A percentile compares a stretch with the other conserved stretches of the same genome.
phyloP scores from a whole-genome alignment of 2,329 filamentous ascomycete genomes.

The Xylaria sp. region DNA sequence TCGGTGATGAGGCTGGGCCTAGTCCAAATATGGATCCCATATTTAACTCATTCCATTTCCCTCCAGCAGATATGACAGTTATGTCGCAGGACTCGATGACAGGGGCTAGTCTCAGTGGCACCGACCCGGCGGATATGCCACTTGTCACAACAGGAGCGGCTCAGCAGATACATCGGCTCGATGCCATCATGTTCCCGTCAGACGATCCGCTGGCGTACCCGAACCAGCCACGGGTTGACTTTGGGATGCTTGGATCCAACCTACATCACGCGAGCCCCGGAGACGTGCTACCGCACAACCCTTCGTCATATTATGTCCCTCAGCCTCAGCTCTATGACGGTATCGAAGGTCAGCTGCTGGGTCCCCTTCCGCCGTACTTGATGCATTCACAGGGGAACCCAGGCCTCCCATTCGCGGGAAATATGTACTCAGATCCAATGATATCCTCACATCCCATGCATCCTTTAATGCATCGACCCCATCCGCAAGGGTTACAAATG shows the following conservation, averaged over 20 bases:
- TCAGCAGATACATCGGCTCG: conserved; percentile 69
- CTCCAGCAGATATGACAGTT: conserved; percentile 34
- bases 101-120: conserved; percentile 38
- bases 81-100: conserved; percentile 34
- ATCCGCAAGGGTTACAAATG: conserved; percentile 32
- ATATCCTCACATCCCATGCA: conserved; percentile 48
- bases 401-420: conserved; percentile 49
- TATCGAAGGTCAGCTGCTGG: conserved; percentile 75
- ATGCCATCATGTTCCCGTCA: conserved; percentile 81
- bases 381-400: conserved; percentile 58
- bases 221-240: conserved; percentile 73
- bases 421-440: conserved; percentile 54
- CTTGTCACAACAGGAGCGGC: conserved; percentile 37
- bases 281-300: conserved; percentile 42
- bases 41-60: conserved; percentile 36
- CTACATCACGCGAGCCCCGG: conserved; percentile 40
- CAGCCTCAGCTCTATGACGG: conserved; percentile 63
- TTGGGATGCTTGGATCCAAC: conserved; percentile 47
- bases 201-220: conserved; percentile 81
- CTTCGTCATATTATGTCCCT: conserved; percentile 57
- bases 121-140: conserved; percentile 37
- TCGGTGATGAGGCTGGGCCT: conserved; percentile 28
- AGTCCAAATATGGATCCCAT: conserved; percentile 32
- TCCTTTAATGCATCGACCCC: conserved; percentile 39
- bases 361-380: conserved; percentile 73